Percentiles rank a stretch among this genome's conserved stretches.
phyloP scores from a whole-genome alignment of 108 stramenopile genomes.

The Cyclotella distinguenda region DNA sequence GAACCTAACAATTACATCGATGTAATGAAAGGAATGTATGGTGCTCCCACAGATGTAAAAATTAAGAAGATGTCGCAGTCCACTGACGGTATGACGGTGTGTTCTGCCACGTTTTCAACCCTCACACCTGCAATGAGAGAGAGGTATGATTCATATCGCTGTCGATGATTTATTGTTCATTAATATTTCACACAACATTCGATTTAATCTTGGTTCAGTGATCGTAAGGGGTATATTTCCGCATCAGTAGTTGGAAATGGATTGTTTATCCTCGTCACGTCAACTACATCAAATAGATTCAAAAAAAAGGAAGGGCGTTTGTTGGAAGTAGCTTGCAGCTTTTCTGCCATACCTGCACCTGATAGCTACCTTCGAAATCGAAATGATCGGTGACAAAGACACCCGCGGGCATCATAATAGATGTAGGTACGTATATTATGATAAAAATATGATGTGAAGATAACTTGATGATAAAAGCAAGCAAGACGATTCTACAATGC shows the following conservation, averaged over 20 bases:
- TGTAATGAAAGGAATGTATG: constrained; percentile 42
- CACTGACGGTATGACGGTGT: constrained; percentile 24
- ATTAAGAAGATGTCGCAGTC: constrained; percentile 28
- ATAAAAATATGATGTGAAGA: too few relatives aligned
- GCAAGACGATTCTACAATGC: background rate
- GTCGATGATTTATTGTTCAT: background rate
- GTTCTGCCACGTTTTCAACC: constrained; percentile 62
- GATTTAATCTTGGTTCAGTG: constrained; percentile 13
- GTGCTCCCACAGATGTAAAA: constrained; percentile 64
- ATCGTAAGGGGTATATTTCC: constrained; percentile 62
- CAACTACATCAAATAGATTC: constrained; percentile 63
- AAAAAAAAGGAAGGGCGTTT: constrained; percentile 49
- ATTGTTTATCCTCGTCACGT: constrained; percentile 55
- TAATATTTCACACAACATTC: background rate
- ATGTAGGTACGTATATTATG: too few relatives aligned
- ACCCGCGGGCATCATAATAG: background rate
- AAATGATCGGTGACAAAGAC: constrained; percentile 7
- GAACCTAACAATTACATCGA: background rate
- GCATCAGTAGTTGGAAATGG: constrained; percentile 42
- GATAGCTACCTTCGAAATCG: constrained; percentile 42
- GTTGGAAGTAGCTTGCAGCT: constrained; percentile 47
- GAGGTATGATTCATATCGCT: constrained; percentile 9
- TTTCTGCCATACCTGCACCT: constrained; percentile 60
- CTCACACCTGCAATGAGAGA: constrained; percentile 83
- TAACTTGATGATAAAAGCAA: background rate